phyloP scores from a whole-genome alignment of 2,329 filamentous ascomycete species.

The Thielaviopsis populi region DNA sequence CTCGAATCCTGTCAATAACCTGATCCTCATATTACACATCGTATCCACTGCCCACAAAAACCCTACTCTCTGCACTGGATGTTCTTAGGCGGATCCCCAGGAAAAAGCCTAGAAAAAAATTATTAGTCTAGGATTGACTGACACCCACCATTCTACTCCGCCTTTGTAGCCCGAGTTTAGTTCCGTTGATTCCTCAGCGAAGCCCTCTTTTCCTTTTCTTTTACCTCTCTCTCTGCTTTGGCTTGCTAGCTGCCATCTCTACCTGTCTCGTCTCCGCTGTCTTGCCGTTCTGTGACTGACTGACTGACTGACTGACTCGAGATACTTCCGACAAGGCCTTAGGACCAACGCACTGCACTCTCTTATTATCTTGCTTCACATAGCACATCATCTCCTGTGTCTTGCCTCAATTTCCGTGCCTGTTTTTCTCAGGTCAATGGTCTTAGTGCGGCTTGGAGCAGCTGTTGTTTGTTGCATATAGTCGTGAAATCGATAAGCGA shows the following conservation, averaged over 20 bases:
- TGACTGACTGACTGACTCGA: neutral
- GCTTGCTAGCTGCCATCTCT: neutral
- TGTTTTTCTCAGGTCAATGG: slow-evolving; percentile 2
- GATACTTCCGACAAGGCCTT: neutral
- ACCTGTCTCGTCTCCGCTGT: neutral
- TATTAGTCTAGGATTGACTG: slow-evolving; percentile 2
- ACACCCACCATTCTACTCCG: neutral
- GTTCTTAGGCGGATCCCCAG: neutral
- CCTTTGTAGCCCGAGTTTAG: neutral
- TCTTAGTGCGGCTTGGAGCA: slow-evolving; percentile 1
- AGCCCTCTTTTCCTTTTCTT: neutral
- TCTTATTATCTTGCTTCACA: neutral
- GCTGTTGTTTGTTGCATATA: slow-evolving; percentile 5
- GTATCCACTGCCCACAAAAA: slow-evolving; percentile 8
- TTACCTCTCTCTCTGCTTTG: neutral
- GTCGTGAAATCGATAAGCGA: slow-evolving; percentile 12
- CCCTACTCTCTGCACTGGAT: neutral
- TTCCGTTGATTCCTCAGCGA: slow-evolving; percentile 1
- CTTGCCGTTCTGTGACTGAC: neutral
- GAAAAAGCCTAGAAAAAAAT: slow-evolving; percentile 7
- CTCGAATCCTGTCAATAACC: slow-evolving; percentile 2
- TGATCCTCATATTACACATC: neutral
- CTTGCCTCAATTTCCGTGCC: neutral
- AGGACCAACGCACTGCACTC: neutral
- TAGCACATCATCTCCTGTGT: neutral